Evolutionary conservation across 495 filamentous ascomycete species (phyloP), one percentile per base, ranked within the genome.

Genomic region (Neurospora sp.): DNA sequence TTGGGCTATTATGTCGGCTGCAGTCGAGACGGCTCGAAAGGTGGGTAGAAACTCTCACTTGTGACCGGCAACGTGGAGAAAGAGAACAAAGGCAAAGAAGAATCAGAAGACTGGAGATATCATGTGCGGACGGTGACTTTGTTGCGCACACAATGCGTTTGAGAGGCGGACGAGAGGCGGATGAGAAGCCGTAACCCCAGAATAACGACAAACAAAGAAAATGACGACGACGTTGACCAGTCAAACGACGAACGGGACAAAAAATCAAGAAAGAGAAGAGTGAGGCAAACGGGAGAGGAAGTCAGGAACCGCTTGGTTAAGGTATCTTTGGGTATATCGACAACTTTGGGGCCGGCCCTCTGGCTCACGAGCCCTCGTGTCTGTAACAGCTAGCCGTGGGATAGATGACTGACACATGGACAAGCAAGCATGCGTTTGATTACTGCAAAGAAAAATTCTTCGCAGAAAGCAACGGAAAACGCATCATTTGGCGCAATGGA

Each of bases 221-320:
- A 70, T 71, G 69, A 71, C 54, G 39, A 40, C 39, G 69, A 42
- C 39, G 66, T 70, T 42, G 37, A 71, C 40, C 39, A 31, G 42
- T 71, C 69, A 41, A 69, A 71, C 69, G 42, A 72, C 70, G 66
- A 73, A 70, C 27, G 37, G 39, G 40, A 27, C 77, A 39, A 71
- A 70, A 48, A 46, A 70, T 70, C 72, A 18, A 72, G 72, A 71
- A 72, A 70, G 71, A 69, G 71, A 20, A 44, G 44, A 69, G 35
- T 62, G 69, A 72, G 23, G 54, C 42, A 72, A 69, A 59, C 27
- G 14, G 54, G 27, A 66, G 54, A 66, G 27, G 54, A 37, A 71
- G 70, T 35, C 40, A 35, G 70, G 42, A 71, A 42, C 40, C 40
- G 27, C 70, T n/a, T 44, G 40, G 37, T 46, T n/a, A 27, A 59